A percentile compares a stretch with the other conserved stretches of the same genome.
Conservation (phyloP, 208 protist genomes). For the Crithidia fasciculata region DNA sequence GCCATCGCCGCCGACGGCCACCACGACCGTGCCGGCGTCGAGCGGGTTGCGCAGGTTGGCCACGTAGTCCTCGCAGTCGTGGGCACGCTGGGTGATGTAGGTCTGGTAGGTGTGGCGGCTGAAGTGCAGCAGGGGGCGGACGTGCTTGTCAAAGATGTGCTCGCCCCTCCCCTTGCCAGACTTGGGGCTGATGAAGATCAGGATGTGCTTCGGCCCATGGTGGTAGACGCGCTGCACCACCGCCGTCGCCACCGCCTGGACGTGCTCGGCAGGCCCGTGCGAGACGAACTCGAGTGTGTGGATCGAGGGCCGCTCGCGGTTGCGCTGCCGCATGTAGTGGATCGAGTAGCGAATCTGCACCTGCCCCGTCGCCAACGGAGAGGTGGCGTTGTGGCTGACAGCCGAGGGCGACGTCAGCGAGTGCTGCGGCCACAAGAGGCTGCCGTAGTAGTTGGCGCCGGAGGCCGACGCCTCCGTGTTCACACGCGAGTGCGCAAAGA, state of each 20-base stretch:
- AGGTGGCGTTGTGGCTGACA: background rate
- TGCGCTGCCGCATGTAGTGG: conserved; percentile 52
- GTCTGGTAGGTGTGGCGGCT: conserved; percentile 64
- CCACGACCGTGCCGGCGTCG: conserved; percentile 55
- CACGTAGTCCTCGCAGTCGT: conserved; percentile 85
- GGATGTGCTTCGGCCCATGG: conserved; percentile 55
- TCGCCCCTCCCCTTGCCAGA: conserved; percentile 74
- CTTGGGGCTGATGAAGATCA: conserved; percentile 80
- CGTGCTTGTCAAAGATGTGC: conserved; percentile 53
- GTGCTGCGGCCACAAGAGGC: conserved; percentile 13
- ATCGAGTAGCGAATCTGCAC: conserved; percentile 47
- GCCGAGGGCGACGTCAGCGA: conserved; percentile 5
- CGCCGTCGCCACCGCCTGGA: conserved; percentile 32
- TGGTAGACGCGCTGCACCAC: conserved; percentile 63
- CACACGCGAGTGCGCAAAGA: conserved; percentile 47
- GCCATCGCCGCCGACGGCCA: conserved; percentile 78
- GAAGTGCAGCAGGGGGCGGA: conserved; percentile 75
- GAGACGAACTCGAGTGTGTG: conserved; percentile 59
- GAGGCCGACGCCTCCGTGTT: conserved; percentile 34
- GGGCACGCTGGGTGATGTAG: conserved; percentile 59
- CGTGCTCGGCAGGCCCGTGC: conserved; percentile 22
- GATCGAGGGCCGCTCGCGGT: conserved; percentile 37
- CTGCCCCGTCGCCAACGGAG: background rate
- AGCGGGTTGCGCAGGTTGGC: conserved; percentile 69
- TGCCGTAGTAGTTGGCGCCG: background rate